A percentile compares a stretch with the other conserved stretches of the same genome.
phyloP scores from a whole-genome alignment of 805 yeast genomes.

The Saccharomycopsis malanga region DNA sequence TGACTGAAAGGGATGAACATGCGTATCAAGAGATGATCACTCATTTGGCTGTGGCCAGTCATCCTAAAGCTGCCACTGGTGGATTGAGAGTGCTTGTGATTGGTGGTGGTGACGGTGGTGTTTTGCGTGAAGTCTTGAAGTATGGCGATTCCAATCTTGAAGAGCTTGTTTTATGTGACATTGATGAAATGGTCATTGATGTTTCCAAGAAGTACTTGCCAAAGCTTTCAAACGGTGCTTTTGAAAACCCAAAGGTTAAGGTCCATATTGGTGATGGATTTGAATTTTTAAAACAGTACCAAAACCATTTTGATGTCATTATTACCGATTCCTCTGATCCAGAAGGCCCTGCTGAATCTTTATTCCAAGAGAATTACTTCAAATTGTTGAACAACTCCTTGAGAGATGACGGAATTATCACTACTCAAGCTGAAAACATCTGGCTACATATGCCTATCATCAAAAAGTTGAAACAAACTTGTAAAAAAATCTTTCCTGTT shows the following conservation, averaged over 20 bases:
- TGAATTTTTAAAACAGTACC: slow-evolving; percentile 79
- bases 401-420: slow-evolving; percentile 80
- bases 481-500: slow-evolving; percentile 79
- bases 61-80: slow-evolving; percentile 48
- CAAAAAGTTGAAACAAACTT: slow-evolving; percentile 72
- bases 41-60: slow-evolving; percentile 86
- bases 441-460: slow-evolving; percentile 88
- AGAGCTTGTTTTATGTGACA: slow-evolving; percentile 87
- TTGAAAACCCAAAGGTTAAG: slow-evolving; percentile 80
- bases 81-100: slow-evolving; percentile 68
- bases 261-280: slow-evolving; percentile 97
- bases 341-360: slow-evolving; percentile 94
- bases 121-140: slow-evolving; percentile 87
- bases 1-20: slow-evolving; percentile 94
- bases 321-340: slow-evolving; percentile 98
- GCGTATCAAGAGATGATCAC: slow-evolving; percentile 98
- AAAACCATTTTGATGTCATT: slow-evolving; percentile 86
- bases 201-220: slow-evolving; percentile 85
- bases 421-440: slow-evolving; percentile 91
- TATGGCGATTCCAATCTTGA: slow-evolving; percentile 69
- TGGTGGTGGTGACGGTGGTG: slow-evolving; percentile 99
- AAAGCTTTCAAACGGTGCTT: slow-evolving; percentile 68
- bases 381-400: slow-evolving; percentile 78
- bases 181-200: slow-evolving; percentile 87
- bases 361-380: slow-evolving; percentile 90